Conservation (phyloP, 192 early-diverging fungal species). For the Coemansia sp. region DNA sequence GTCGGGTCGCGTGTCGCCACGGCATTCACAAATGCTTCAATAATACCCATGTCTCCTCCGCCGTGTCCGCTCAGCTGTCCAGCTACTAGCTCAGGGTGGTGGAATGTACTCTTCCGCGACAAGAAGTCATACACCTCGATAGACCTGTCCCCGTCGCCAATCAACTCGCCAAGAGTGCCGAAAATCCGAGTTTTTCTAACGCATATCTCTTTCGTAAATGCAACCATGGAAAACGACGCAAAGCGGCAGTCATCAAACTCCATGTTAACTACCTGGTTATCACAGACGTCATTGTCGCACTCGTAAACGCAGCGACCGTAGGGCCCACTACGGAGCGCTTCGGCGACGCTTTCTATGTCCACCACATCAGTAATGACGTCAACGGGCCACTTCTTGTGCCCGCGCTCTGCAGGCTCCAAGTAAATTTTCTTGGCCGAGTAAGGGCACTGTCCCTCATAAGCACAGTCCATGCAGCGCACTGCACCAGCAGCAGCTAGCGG, state of each 20-base stretch:
- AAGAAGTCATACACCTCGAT: constrained; percentile 54
- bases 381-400: constrained; percentile 57
- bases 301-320: constrained; percentile 74
- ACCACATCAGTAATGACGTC: constrained; percentile 53
- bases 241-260: constrained; percentile 56
- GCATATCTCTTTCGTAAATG: constrained; percentile 57
- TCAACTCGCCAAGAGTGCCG: constrained; percentile 57
- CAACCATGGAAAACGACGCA: constrained; percentile 61
- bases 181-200: constrained; percentile 57
- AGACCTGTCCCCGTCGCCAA: constrained; percentile 51
- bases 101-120: constrained; percentile 29
- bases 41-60: constrained; percentile 23
- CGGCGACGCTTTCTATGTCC: constrained; percentile 54
- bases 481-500: constrained; percentile 60
- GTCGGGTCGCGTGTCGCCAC: constrained; percentile 2
- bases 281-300: constrained; percentile 67
- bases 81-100: constrained; percentile 1
- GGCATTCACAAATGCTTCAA: constrained; percentile 12
- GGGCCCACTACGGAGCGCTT: constrained; percentile 52
- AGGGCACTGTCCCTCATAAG: constrained; percentile 55
- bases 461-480: constrained; percentile 58
- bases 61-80: constrained; percentile 11
- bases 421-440: constrained; percentile 65
- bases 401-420: constrained; percentile 34
- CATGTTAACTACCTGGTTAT: constrained; percentile 64